These are phyloP conservation scores for Graphilbum fragrans DNA, from an alignment of 2,329 filamentous ascomycete genomes.

Conservation along the genomic window DNA sequence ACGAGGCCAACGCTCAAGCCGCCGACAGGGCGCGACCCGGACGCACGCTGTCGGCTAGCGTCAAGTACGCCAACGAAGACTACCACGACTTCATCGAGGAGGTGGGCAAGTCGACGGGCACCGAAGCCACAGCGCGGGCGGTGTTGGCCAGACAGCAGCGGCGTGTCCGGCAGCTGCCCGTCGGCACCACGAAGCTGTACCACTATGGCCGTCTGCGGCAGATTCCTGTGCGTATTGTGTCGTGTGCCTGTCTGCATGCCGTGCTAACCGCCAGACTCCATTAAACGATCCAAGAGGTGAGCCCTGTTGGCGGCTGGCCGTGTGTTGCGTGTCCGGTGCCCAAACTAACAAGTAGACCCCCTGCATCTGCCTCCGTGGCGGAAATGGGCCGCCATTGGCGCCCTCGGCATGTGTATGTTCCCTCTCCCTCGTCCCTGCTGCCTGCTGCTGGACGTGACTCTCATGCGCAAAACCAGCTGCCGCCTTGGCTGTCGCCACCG, in stretches of 20 bases:
- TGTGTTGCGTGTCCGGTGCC: too few species aligned
- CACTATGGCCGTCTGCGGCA: conserved; percentile 7
- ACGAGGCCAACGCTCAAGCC: too few species aligned
- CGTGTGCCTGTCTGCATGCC: neutral
- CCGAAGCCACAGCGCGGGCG: neutral
- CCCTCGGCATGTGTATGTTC: conserved; percentile 18
- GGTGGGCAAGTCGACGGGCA: neutral
- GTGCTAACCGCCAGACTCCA: conserved; percentile 2
- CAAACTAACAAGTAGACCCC: conserved; percentile 15
- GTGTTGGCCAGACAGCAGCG: neutral
- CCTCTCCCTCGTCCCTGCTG: too few species aligned
- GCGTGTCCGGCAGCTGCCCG: neutral
- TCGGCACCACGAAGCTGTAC: conserved; percentile 9
- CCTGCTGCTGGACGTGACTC: too few species aligned
- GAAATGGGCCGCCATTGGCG: conserved; percentile 18
- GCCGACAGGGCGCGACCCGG: too few species aligned
- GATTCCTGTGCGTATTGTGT: conserved; percentile 4
- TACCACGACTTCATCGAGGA: conserved; percentile 9
- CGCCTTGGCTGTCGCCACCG: conserved; percentile 15
- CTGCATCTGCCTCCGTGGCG: conserved; percentile 18
- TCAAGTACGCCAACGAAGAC: conserved; percentile 3
- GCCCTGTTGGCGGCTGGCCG: too few species aligned
- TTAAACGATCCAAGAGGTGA: conserved; percentile 8
- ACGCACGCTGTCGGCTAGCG: neutral
- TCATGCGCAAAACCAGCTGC: too few species aligned